Evolutionary conservation across 352 stramenopile genomes (phyloP).

Genomic region (Pelagophyceae sp.): DNA sequence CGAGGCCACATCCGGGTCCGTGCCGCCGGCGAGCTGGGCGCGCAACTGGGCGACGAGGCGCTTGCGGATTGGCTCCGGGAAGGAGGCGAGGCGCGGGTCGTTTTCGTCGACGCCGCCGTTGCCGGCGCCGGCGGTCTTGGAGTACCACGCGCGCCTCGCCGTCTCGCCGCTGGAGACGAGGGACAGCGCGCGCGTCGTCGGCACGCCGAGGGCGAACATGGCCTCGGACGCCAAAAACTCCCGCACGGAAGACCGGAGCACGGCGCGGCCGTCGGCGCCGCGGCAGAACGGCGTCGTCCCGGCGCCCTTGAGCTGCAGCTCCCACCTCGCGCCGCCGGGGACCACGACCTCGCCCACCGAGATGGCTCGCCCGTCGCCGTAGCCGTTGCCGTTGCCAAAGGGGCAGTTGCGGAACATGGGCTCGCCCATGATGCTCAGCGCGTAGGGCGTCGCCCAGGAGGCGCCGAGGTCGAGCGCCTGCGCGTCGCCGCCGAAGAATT

Average conservation of each 20-base stretch:
- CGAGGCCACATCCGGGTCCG: conserved; percentile 49
- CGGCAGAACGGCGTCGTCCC: conserved; percentile 88
- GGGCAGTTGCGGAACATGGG: conserved; percentile 28
- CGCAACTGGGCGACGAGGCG: conserved; percentile 45
- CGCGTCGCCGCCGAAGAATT: background rate
- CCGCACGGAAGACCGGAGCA: conserved; percentile 80
- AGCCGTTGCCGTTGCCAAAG: conserved; percentile 47
- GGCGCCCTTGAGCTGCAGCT: conserved; percentile 92
- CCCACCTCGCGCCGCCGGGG: conserved; percentile 51
- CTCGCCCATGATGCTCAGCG: conserved; percentile 49
- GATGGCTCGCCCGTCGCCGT: conserved; percentile 50
- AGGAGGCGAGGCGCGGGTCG: conserved; percentile 48
- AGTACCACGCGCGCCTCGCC: conserved; percentile 52
- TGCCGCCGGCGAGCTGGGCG: conserved; percentile 21
- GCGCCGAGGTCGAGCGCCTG: background rate
- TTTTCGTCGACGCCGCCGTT: conserved; percentile 34
- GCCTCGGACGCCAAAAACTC: conserved; percentile 93
- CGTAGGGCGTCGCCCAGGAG: conserved; percentile 52
- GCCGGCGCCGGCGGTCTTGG: conserved; percentile 12
- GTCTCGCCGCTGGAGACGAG: conserved; percentile 45
- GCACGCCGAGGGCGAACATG: conserved; percentile 83
- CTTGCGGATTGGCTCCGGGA: conserved; percentile 34
- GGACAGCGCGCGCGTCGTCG: conserved; percentile 75
- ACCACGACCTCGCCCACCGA: conserved; percentile 41
- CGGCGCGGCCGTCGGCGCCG: conserved; percentile 81